Evolutionary conservation across 768 basidiomycete species (phyloP), one percentile per base, ranked within the genome.

Genomic region (Auriscalpium orientale): DNA sequence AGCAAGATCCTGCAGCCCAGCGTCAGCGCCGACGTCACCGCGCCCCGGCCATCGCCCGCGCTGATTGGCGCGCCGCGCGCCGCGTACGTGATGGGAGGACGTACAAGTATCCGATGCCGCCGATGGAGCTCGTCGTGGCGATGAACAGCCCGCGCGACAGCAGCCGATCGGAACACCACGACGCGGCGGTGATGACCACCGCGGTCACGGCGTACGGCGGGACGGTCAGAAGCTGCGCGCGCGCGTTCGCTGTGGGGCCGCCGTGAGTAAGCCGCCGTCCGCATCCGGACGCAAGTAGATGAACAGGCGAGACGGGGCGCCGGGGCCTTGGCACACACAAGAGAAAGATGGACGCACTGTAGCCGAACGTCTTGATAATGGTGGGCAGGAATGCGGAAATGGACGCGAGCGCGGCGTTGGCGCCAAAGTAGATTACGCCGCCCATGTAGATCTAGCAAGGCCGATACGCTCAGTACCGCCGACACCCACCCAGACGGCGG

Each of bases 351-450:
- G 28, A 72, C 87, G 48, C 55, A 89, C 88, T 79, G 61, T 78
- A 83, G 36, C 87, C 87, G 55, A 91, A 82, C 0, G 84, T 87
- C 45, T 74, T 75, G 46, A 92, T 81, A 63, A 92, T 89, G 2
- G 89, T 91, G 2, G 91, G 91, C 53, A 93, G 71, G 72, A 93
- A 93, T 0, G 89, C 88, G 21, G 85, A 84, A 37, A 86, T 86
- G 9, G 89, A 87, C n/a, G 87, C 83, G 15, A 91, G 71, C 20
- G 87, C 85, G 51, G 80, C 81, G 63, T 90, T 90, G 50, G 88
- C 70, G 34, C 86, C 87, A 64, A 91, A 89, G 67, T 89, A 91
- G 57, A 90, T 82, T 33, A 83, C 77, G 0, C 89, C 89, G 0
- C 76, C 87, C 8, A 73, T 63, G 61, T 88, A 85, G 35, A 84